Conservation (phyloP, 164 flowering plant genomes). For the Nelumbo lutea region DNA sequence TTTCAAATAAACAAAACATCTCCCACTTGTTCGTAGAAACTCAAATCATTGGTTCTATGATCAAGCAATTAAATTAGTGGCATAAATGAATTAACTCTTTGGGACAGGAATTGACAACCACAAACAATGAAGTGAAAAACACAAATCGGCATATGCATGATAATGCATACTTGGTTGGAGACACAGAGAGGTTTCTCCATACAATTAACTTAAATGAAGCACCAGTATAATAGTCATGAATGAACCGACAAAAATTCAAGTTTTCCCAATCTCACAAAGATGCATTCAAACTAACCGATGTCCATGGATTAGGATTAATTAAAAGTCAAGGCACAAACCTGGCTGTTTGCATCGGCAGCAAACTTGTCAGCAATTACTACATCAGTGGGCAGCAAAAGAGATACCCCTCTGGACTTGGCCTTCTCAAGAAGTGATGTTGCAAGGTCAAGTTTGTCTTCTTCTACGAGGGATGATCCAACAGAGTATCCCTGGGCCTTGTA, state of each 20-base stretch:
- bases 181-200: no score
- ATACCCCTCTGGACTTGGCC: slow-evolving; percentile 77
- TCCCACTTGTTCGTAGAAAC: background rate
- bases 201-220: no score
- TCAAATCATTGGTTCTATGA: no score
- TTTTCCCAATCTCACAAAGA: no score
- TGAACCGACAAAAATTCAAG: no score
- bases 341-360: slow-evolving; percentile 78
- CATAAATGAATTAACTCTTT: no score
- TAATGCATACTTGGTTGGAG: no score
- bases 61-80: no score
- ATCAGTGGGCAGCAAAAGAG: slow-evolving; percentile 76
- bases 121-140: no score
- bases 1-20: background rate
- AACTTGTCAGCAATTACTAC: slow-evolving; percentile 82
- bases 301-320: background rate
- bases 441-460: slow-evolving; percentile 82
- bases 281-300: background rate
- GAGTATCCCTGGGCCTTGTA: slow-evolving; percentile 79
- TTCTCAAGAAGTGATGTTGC: slow-evolving; percentile 73
- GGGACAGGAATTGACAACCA: no score
- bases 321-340: slow-evolving; percentile 33
- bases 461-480: slow-evolving; percentile 88
- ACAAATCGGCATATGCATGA: no score
- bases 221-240: no score